phyloP scores from a whole-genome alignment of 1,284 basidiomycete species.

The Moesziomyces parantarcticus region DNA sequence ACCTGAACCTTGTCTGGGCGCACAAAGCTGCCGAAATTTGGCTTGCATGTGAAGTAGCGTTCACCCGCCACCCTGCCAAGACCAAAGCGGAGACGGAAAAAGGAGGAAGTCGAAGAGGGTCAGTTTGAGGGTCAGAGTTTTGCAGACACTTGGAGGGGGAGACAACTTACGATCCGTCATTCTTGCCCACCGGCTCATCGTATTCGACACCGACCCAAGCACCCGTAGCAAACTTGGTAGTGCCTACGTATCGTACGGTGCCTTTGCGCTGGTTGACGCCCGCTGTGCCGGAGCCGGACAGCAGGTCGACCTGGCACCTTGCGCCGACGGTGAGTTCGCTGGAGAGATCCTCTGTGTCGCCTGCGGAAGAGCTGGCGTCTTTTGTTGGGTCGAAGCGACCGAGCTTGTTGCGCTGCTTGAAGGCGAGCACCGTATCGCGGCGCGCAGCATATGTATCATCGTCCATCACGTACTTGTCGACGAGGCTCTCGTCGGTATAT shows the following conservation, averaged over 20 bases:
- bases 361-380: conserved; percentile 59
- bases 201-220: conserved; percentile 93
- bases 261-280: conserved; percentile 75
- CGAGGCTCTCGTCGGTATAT: conserved; percentile 83
- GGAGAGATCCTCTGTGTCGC: conserved; percentile 23
- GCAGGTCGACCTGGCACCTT: conserved; percentile 83
- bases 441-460: conserved; percentile 80
- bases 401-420: conserved; percentile 87
- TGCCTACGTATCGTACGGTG: conserved; percentile 84
- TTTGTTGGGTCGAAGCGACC: conserved; percentile 79
- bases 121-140: background rate
- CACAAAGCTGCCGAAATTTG: conserved; percentile 86
- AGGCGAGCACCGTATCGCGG: conserved; percentile 84
- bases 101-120: no score
- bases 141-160: background rate
- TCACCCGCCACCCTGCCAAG: conserved; percentile 80
- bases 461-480: conserved; percentile 91
- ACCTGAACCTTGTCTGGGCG: conserved; percentile 82
- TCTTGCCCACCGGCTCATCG: conserved; percentile 95
- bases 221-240: conserved; percentile 76
- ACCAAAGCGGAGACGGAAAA: conserved; percentile 4
- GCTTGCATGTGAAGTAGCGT: conserved; percentile 82
- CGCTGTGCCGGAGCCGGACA: conserved; percentile 47
- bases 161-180: conserved; percentile 85
- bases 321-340: conserved; percentile 75